These are phyloP conservation scores for Eutrema yunnanense DNA, from an alignment of 345 rosid species.

Conservation along the genomic window DNA sequence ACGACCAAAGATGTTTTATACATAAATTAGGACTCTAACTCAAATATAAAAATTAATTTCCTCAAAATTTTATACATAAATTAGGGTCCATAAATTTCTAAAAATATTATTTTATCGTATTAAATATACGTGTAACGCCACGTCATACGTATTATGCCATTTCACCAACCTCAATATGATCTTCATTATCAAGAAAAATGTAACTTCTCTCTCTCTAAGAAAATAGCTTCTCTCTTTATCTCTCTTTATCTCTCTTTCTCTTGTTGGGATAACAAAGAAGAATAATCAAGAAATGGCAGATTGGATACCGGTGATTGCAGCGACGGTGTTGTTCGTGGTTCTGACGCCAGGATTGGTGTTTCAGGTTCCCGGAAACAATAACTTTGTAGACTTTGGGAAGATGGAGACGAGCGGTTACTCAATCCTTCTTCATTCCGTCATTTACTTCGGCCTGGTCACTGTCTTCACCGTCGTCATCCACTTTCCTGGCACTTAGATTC, in stretches of 20 bases:
- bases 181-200: background rate
- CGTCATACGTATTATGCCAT: constrained; percentile 1
- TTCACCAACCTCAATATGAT: constrained; percentile 15
- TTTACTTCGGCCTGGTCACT: constrained; percentile 20
- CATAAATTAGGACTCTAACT: too few relatives aligned
- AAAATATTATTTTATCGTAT: too few relatives aligned
- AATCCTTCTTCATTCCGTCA: constrained; percentile 3
- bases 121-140: background rate
- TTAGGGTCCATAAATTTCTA: too few relatives aligned
- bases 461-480: constrained; percentile 11
- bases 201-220: background rate
- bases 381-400: constrained; percentile 20
- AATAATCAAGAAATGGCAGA: background rate
- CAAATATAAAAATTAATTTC: too few relatives aligned
- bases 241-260: background rate
- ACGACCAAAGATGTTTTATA: background rate
- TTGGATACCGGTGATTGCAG: background rate
- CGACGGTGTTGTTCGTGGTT: constrained; percentile 9
- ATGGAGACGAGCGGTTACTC: constrained; percentile 22
- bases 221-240: background rate
- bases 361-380: constrained; percentile 17
- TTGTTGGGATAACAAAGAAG: background rate
- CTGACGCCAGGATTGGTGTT: constrained; percentile 24
- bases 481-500: constrained; percentile 7
- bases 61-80: too few relatives aligned